phyloP scores from a whole-genome alignment of 805 yeast genomes.

The Yamadazyma scolyti region DNA sequence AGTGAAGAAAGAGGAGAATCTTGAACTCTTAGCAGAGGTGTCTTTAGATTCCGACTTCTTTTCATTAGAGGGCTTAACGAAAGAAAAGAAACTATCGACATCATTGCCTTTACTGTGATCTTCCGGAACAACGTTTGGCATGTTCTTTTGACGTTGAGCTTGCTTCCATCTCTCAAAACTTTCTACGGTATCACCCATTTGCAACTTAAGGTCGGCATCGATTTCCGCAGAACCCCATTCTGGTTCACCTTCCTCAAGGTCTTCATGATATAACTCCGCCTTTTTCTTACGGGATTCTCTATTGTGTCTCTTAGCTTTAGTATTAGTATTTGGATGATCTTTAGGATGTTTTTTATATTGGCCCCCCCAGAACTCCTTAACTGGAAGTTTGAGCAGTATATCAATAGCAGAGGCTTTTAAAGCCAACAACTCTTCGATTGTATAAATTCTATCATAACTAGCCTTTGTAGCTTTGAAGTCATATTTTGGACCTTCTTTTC shows the following conservation, averaged over 20 bases:
- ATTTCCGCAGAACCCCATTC: conserved; percentile 36
- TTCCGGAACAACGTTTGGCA: conserved; percentile 9
- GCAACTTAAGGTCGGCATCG: conserved; percentile 19
- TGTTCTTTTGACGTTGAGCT: conserved; percentile 40
- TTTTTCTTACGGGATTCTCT: no score
- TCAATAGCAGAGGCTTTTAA: conserved; percentile 1
- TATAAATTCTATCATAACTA: conserved; percentile 8
- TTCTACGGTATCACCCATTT: conserved; percentile 50
- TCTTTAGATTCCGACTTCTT: conserved; percentile 9
- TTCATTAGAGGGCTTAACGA: conserved; percentile 25
- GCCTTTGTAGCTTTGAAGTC: conserved; percentile 14
- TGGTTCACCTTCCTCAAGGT: conserved; percentile 17
- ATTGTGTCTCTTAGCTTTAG: conserved; percentile 9
- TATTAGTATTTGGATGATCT: no score
- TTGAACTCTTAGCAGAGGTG: conserved; percentile 25
- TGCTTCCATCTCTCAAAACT: conserved; percentile 59
- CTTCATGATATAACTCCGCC: no score
- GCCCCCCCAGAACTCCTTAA: conserved; percentile 14
- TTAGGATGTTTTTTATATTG: no score
- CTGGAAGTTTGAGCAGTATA: conserved; percentile 6
- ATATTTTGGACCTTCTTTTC: conserved; percentile 28
- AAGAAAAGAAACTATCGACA: conserved; percentile 42
- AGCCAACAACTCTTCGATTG: conserved; percentile 9
- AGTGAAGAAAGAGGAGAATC: conserved; percentile 33
- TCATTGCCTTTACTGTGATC: conserved; percentile 23